Conservation (phyloP, 2,329 filamentous ascomycete species). For the Dothideomycetes sp. region DNA sequence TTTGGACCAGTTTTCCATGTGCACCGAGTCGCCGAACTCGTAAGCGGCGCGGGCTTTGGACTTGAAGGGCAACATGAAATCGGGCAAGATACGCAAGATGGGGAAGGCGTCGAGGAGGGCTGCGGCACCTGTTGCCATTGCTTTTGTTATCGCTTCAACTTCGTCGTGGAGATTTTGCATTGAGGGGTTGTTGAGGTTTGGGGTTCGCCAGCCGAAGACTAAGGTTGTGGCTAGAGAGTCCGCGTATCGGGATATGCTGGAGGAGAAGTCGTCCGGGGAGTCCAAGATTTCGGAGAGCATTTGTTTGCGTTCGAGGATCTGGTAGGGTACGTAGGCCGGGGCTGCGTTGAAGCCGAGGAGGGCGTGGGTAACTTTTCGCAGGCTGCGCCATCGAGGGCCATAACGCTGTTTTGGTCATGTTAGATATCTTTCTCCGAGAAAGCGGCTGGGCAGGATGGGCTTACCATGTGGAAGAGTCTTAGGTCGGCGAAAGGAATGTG, state of each 20-base stretch:
- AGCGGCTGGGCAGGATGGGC: no score
- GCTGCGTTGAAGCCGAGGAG: slow-evolving; percentile 41
- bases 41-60: slow-evolving; percentile 10
- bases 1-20: not conserved
- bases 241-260: slow-evolving; percentile 41
- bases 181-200: slow-evolving; percentile 33
- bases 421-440: slow-evolving; percentile 10
- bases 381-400: slow-evolving; percentile 24
- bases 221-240: slow-evolving; percentile 43
- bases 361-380: slow-evolving; percentile 34
- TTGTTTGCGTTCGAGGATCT: slow-evolving; percentile 47
- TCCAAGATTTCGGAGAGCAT: slow-evolving; percentile 44
- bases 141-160: slow-evolving; percentile 34
- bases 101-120: slow-evolving; percentile 41
- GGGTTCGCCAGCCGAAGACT: slow-evolving; percentile 36
- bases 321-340: slow-evolving; percentile 43
- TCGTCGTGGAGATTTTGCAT: slow-evolving; percentile 37
- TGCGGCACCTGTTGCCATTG: slow-evolving; percentile 34
- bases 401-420: slow-evolving; percentile 7
- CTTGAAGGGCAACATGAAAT: slow-evolving; percentile 21
- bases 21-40: not conserved
- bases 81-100: slow-evolving; percentile 36
- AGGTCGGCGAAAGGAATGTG: slow-evolving; percentile 15
- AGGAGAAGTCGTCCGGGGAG: slow-evolving; percentile 32
- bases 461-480: slow-evolving; percentile 19